Percentiles rank a stretch among this genome's conserved stretches.
Conservation (phyloP, 106 monocot species). For the Dendrobium catenatum region DNA sequence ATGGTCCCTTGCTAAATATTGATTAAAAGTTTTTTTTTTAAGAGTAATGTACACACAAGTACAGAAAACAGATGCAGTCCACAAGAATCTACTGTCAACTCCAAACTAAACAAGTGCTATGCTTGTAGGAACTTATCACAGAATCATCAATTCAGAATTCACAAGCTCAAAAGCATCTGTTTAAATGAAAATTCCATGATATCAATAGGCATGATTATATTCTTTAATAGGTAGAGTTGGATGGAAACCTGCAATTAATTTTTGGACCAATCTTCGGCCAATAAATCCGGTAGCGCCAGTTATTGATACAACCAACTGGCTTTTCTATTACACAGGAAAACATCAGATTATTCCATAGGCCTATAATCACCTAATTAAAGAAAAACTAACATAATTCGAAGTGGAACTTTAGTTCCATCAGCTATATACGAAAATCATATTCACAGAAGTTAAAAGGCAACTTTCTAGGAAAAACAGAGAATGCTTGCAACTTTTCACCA, state of each 20-base stretch:
- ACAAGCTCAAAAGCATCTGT: background rate
- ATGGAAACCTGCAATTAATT: conserved; percentile 51
- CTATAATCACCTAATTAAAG: background rate
- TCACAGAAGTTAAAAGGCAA: too few relatives aligned
- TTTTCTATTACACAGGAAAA: conserved; percentile 22
- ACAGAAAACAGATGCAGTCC: background rate
- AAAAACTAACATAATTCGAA: background rate
- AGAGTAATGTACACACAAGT: background rate
- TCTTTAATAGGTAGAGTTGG: background rate
- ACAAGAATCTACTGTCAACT: background rate
- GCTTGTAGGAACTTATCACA: background rate
- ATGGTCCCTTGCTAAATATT: background rate
- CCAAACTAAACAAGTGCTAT: background rate
- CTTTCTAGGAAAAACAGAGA: too few relatives aligned
- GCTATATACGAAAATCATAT: background rate
- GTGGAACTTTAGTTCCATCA: background rate
- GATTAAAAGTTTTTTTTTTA: background rate
- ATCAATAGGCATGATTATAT: background rate
- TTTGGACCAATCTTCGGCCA: conserved; percentile 76
- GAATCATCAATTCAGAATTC: background rate
- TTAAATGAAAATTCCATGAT: background rate
- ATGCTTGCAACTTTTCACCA: too few relatives aligned
- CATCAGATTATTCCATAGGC: background rate
- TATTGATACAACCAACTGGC: conserved; percentile 52
- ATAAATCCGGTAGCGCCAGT: conserved; percentile 91